phyloP scores from a whole-genome alignment of 352 stramenopile species.

The Pythium phragmitis region DNA sequence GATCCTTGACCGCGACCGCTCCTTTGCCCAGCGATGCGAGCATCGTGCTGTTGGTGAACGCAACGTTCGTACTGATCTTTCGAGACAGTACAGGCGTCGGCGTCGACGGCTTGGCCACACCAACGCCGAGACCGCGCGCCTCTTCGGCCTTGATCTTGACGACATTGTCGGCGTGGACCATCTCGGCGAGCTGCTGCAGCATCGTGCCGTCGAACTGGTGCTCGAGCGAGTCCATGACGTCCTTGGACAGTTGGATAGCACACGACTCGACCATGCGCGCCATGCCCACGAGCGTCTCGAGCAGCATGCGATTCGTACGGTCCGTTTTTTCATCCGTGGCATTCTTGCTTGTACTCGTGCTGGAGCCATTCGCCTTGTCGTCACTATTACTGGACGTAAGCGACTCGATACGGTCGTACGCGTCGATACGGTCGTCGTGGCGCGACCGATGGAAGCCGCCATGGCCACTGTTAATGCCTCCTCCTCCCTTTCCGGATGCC shows the following conservation, averaged over 20 bases:
- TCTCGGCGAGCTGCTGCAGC: constrained; percentile 38
- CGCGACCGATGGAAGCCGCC: background rate
- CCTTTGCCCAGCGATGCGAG: constrained; percentile 25
- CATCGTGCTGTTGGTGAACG: constrained; percentile 28
- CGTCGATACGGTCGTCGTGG: background rate
- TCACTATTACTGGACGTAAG: constrained; percentile 21
- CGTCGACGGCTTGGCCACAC: constrained; percentile 10
- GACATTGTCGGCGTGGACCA: constrained; percentile 55
- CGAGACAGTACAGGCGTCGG: background rate
- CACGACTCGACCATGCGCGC: constrained; percentile 82
- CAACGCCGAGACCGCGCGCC: constrained; percentile 8
- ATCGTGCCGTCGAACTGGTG: constrained; percentile 62
- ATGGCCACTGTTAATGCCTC: background rate
- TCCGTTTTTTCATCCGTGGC: constrained; percentile 57
- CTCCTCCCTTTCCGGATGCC: constrained; percentile 28
- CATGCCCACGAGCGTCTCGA: constrained; percentile 84
- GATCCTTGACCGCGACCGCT: constrained; percentile 52
- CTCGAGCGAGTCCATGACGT: constrained; percentile 80
- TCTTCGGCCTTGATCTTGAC: constrained; percentile 44
- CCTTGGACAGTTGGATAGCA: constrained; percentile 82
- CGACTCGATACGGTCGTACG: constrained; percentile 24
- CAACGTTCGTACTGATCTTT: constrained; percentile 20
- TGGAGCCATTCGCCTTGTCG: background rate
- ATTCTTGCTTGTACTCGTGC: background rate
- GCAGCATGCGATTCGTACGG: constrained; percentile 70